phyloP scores from a whole-genome alignment of 2,329 filamentous ascomycete species.

The Coniosporium uncinatum region DNA sequence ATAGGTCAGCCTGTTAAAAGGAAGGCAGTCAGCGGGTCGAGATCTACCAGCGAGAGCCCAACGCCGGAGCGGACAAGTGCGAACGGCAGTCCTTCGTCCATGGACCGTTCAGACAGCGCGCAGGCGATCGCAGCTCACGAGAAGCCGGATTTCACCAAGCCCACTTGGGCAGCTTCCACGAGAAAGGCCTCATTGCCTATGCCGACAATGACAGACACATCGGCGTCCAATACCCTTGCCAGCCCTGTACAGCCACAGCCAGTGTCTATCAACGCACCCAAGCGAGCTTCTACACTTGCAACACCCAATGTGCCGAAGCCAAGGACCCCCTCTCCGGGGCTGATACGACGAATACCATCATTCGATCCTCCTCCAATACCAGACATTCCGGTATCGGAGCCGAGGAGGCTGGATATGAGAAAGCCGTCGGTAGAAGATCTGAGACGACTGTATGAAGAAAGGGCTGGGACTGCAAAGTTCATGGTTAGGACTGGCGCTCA shows the following conservation, averaged over 20 bases:
- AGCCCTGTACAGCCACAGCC: neutral
- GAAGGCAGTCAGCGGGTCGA: neutral
- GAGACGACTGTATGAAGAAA: conserved; percentile 39
- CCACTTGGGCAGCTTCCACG: neutral
- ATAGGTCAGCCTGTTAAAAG: neutral
- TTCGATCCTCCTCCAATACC: neutral
- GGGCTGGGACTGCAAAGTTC: conserved; percentile 29
- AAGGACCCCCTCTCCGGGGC: conserved; percentile 26
- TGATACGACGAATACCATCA: conserved; percentile 39
- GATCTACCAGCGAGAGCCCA: neutral
- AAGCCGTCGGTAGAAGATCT: conserved; percentile 41
- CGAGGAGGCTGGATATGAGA: conserved; percentile 31
- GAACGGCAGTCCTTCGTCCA: neutral
- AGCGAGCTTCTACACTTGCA: neutral
- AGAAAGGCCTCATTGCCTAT: neutral
- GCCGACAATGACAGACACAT: neutral
- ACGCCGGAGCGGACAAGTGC: no score
- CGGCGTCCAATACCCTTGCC: no score
- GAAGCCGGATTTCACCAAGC: neutral
- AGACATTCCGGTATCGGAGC: conserved; percentile 2
- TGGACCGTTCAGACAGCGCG: neutral
- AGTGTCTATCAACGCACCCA: neutral
- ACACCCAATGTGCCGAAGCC: neutral
- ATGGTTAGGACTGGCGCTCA: neutral
- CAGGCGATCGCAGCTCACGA: neutral